Evolutionary conservation across 345 rosid genomes (phyloP), one percentile per base, ranked within the genome.

Genomic region (Linum trigynum): DNA sequence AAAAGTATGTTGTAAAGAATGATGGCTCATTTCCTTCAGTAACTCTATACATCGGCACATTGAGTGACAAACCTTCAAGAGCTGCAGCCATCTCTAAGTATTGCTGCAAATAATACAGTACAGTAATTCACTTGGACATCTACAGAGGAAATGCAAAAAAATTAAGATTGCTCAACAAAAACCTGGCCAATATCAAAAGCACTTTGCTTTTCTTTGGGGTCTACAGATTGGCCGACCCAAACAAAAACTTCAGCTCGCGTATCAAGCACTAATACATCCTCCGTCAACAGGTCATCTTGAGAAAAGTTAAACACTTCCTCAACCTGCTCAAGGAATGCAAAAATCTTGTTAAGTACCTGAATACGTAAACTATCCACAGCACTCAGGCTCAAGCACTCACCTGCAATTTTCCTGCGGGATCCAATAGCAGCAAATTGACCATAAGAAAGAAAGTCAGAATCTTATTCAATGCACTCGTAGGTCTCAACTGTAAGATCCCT

Each of bases 11-110:
- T 36, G 97, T 87, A 79, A 91, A 95, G 83, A 91, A 91, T 79
- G 87, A 80, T 1, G 99, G 97, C 71, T 95, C 99, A 71, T 89
- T 90, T 78, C 97, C 99, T 79, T 95, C 99, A 12, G 88, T 81
- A 65, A 95, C 81, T 86, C 79, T 91, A 76, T 88, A 95, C 4
- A 95, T 71, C 51, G 99, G 99, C 70, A 95, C 92, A 72, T 80
- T 82, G 57, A 82, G 84, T 76, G 95, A 72, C 74, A 91, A 78
- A 71, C 94, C 94, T 69, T 95, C 99, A 15, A 90, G 81, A 62
- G 89, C 83, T 39, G 79, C 77, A 62, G 99, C 97, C 82, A 78
- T 59, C 70, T 84, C 84, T 43, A 91, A 79, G 79, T 91, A 95
- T 75, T 83, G 82, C 99, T 95, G 96, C 73, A 65, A 65, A 71